Evolutionary conservation across 2,329 filamentous ascomycete species (phyloP), one percentile per base, ranked within the genome.

Genomic region (Elsinoe ampelina): DNA sequence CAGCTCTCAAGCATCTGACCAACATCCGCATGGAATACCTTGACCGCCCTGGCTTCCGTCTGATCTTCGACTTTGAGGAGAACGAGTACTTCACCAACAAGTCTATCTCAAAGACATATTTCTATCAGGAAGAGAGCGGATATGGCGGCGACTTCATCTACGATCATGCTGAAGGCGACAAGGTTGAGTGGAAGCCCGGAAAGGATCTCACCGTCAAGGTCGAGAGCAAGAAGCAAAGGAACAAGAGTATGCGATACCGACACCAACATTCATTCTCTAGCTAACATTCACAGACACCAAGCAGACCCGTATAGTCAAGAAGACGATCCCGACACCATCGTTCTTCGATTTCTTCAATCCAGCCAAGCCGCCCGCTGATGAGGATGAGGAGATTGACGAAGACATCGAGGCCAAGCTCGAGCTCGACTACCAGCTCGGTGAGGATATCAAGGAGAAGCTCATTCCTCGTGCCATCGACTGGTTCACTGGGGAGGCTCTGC

Each of bases 81-180:
- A 98, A 98, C 75, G 88, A 95, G 62, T 97, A 86, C 77, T 98
- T 98, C 82, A 87, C 84, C 73, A 97, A 98, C 82, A 96, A 95
- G 80, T 88, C 82, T 65, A 84, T 98, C 73, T 90, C 89, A 69
- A 98, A 98, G 83, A 96, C 92, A 59, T 98, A 98, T 77, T 97
- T 84, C 79, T 98, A 98, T 77, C 92, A 96, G 76, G 95, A 93
- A 70, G 93, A 98, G 81, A 96, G 87, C 67, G 93, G 93, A 59
- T 98, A 98, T 68, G 93, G 92, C 65, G 95, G 93, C 64, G 95
- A 98, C 73, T 98, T 97, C 77, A 97, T 98, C 74, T 98, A 98
- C 72, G 93, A 98, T 72, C 93, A 98, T 71, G 93, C 95, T 58
- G 92, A 98, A 73, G 93, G 95, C 63, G 89, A 95, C 72, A 93